These are phyloP conservation scores for Silene uniflora DNA, from an alignment of 148 eudicot species.

Conservation along the genomic window DNA sequence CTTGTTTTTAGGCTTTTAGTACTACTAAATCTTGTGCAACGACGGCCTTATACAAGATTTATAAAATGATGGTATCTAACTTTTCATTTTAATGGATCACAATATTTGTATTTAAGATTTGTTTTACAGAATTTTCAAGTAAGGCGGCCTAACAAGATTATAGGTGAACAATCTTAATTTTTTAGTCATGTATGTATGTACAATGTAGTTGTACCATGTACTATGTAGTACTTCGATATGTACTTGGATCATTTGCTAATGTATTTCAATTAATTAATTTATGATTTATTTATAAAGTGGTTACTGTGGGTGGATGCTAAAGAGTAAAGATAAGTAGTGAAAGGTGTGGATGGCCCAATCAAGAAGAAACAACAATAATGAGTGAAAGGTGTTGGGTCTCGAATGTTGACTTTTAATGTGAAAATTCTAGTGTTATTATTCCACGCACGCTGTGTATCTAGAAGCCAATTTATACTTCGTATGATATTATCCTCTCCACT, in stretches of 20 bases:
- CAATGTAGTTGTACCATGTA: background rate
- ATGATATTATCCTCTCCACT: background rate
- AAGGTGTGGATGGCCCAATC: slow-evolving; percentile 10
- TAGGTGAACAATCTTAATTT: too few relatives aligned
- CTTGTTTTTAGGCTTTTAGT: too few relatives aligned
- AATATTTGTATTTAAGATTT: too few relatives aligned
- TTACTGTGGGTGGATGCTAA: slow-evolving; percentile 10
- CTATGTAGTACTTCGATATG: background rate
- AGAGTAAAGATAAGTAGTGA: slow-evolving; percentile 13
- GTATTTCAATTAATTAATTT: background rate
- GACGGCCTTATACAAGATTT: too few relatives aligned
- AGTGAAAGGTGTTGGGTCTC: slow-evolving; percentile 3
- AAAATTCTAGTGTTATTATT: background rate
- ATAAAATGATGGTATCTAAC: too few relatives aligned
- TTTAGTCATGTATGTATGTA: too few relatives aligned
- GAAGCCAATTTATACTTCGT: background rate
- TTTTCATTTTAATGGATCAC: too few relatives aligned
- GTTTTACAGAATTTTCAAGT: too few relatives aligned
- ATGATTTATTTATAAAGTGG: too few relatives aligned
- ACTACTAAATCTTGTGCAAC: too few relatives aligned
- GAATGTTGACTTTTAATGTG: slow-evolving; percentile 7
- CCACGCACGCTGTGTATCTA: background rate
- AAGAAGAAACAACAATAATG: slow-evolving; percentile 6
- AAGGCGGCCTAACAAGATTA: too few relatives aligned
- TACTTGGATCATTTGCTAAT: background rate